These are phyloP conservation scores for Sclerospora graminicola DNA, from an alignment of 352 stramenopile genomes.

Conservation along the genomic window DNA sequence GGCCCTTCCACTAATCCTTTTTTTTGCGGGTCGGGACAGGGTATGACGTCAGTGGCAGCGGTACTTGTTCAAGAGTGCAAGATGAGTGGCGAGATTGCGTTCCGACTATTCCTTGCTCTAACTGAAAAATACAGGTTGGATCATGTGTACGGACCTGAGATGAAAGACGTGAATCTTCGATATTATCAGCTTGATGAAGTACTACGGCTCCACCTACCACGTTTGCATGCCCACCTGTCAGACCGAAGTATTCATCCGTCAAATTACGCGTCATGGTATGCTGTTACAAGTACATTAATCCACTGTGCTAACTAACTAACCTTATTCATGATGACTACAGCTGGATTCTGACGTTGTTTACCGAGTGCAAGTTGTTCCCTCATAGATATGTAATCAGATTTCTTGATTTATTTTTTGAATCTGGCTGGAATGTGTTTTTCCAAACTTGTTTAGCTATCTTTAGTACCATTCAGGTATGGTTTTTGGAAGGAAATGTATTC, in stretches of 20 bases:
- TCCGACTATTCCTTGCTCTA: constrained; percentile 36
- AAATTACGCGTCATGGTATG: constrained; percentile 38
- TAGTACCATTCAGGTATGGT: constrained; percentile 21
- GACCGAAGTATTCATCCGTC: constrained; percentile 34
- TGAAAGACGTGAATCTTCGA: constrained; percentile 42
- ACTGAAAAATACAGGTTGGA: constrained; percentile 44
- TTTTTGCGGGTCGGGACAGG: constrained; percentile 10
- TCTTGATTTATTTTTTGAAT: constrained; percentile 39
- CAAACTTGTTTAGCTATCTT: constrained; percentile 33
- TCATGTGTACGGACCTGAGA: constrained; percentile 31
- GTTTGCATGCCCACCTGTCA: constrained; percentile 32
- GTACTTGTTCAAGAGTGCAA: constrained; percentile 36
- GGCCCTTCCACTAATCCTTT: too few relatives aligned
- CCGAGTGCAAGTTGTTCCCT: constrained; percentile 30
- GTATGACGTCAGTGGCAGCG: constrained; percentile 36
- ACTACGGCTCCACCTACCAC: constrained; percentile 25
- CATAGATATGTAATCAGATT: constrained; percentile 29
- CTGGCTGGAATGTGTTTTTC: constrained; percentile 40
- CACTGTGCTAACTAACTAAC: too few relatives aligned
- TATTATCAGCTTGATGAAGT: constrained; percentile 43
- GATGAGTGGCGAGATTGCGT: constrained; percentile 35
- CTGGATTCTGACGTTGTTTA: constrained; percentile 48
- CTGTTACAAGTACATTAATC: too few relatives aligned
- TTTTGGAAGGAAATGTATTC: neutral
- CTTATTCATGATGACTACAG: constrained; percentile 5